Evolutionary conservation across 2,329 filamentous ascomycete genomes (phyloP).

Genomic region (Annulohypoxylon truncatum): DNA sequence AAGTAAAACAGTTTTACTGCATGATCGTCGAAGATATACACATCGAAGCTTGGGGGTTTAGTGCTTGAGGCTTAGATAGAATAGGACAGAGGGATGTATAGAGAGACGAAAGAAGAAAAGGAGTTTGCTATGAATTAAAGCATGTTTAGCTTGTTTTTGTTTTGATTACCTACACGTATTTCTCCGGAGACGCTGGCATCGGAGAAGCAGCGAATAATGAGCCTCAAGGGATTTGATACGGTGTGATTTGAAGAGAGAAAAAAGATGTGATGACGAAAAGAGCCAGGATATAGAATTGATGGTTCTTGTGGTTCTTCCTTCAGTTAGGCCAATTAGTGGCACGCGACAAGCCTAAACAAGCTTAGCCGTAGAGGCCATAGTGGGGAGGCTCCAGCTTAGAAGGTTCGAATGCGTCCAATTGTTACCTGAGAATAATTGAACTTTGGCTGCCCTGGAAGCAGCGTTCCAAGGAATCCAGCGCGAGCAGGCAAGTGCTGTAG

Average conservation of each 20-base stretch:
- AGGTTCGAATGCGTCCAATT: not conserved
- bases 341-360: not conserved
- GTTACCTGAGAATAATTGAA: not conserved
- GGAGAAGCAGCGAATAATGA: conserved; percentile 30
- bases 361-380: not conserved
- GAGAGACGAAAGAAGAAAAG: not conserved
- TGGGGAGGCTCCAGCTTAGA: not conserved
- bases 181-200: conserved; percentile 31
- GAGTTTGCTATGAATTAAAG: conserved; percentile 13
- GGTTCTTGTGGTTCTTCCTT: not conserved
- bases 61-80: not conserved
- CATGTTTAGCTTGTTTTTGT: conserved; percentile 28
- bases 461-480: not conserved
- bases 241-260: conserved; percentile 18
- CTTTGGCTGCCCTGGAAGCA: not conserved
- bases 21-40: conserved; percentile 23
- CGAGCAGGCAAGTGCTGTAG: not conserved
- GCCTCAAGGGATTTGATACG: conserved; percentile 34
- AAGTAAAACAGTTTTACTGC: conserved; percentile 19
- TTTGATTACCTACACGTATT: conserved; percentile 31
- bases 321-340: not conserved
- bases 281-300: not conserved
- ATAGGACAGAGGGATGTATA: not conserved
- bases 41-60: conserved; percentile 4
- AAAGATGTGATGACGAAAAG: conserved; percentile 35